Evolutionary conservation across 495 filamentous ascomycete species (phyloP).

Genomic region (Coniosporium apollinis): DNA sequence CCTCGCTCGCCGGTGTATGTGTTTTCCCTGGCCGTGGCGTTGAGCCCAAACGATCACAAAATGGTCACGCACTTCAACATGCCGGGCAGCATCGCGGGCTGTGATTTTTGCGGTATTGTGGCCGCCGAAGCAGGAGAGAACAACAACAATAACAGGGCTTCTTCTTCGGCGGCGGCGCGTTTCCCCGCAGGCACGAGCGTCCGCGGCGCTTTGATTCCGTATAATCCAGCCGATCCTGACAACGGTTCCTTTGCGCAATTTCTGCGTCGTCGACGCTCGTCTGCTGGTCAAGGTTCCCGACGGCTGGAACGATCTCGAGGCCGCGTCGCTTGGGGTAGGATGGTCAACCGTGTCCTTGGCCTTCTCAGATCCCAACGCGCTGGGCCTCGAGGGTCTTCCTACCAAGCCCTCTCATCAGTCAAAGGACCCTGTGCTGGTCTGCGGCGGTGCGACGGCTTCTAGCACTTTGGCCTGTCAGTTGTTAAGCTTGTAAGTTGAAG

Average conservation of each 20-base stretch:
- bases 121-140: background rate
- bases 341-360: slow-evolving; percentile 1
- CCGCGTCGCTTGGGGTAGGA: background rate
- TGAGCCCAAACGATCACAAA: slow-evolving; percentile 1
- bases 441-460: background rate
- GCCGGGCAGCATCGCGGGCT: slow-evolving; percentile 1
- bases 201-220: slow-evolving; percentile 1
- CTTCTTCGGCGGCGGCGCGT: background rate
- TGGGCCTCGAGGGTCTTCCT: background rate
- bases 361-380: slow-evolving; percentile 1
- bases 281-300: background rate
- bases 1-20: background rate
- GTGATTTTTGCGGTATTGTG: slow-evolving; percentile 3
- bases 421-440: background rate
- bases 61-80: slow-evolving; percentile 5
- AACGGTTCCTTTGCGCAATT: slow-evolving; percentile 1
- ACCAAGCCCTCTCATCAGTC: background rate
- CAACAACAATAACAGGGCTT: background rate
- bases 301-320: slow-evolving; percentile 1
- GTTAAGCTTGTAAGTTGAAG: background rate
- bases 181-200: slow-evolving; percentile 1
- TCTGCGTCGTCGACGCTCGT: background rate
- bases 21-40: slow-evolving; percentile 1
- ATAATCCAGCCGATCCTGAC: slow-evolving; percentile 1
- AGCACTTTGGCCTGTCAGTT: slow-evolving; percentile 1